A percentile compares a stretch with the other conserved stretches of the same genome.
Conservation (phyloP, 352 stramenopile genomes). For the Phytopythium helicoides region DNA sequence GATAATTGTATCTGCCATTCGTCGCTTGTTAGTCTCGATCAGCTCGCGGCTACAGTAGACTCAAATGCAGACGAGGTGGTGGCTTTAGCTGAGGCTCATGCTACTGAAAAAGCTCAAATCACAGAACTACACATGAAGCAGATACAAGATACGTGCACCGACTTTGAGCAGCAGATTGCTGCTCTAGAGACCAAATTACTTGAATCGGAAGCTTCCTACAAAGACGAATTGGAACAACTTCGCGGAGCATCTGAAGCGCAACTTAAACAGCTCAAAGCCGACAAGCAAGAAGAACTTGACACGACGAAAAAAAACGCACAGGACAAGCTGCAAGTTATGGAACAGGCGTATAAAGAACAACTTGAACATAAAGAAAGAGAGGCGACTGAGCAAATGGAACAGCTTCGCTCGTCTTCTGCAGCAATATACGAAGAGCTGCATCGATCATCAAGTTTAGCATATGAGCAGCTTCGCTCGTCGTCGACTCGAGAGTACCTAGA, state of each 20-base stretch:
- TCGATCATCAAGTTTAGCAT: conserved; percentile 11
- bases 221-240: conserved; percentile 35
- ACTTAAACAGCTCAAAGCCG: conserved; percentile 18
- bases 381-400: conserved; percentile 20
- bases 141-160: conserved; percentile 13
- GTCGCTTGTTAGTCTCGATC: conserved; percentile 27
- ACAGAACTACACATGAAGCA: conserved; percentile 21
- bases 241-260: conserved; percentile 20
- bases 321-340: conserved; percentile 19
- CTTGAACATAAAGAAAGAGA: conserved; percentile 3
- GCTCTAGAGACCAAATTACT: conserved; percentile 30
- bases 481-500: conserved; percentile 19
- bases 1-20: too few species aligned
- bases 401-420: conserved; percentile 3
- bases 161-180: conserved; percentile 24
- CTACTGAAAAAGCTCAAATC: conserved; percentile 25
- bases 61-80: conserved; percentile 47
- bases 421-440: background rate
- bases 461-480: conserved; percentile 16
- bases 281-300: conserved; percentile 17
- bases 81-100: conserved; percentile 30
- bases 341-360: conserved; percentile 17
- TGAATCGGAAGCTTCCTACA: conserved; percentile 23
- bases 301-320: conserved; percentile 14
- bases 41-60: conserved; percentile 36